Evolutionary conservation across 78 protist species (phyloP).

Genomic region (Corallochytrium limacisporum): DNA sequence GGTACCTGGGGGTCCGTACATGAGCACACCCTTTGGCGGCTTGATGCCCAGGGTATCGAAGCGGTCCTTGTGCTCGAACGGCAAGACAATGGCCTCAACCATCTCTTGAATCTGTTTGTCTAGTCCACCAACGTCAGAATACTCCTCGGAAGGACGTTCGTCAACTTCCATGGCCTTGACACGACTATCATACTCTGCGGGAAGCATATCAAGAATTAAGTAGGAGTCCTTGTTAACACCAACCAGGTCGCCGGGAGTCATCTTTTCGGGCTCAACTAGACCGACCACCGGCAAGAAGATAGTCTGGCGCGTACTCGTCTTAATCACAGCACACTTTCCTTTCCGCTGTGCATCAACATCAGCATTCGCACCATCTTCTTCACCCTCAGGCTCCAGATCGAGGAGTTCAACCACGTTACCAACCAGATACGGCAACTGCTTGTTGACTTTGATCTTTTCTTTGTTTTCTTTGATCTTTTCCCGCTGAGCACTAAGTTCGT

Average conservation of each 20-base stretch:
- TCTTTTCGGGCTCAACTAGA: conserved; percentile 73
- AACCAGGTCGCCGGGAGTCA: conserved; percentile 97
- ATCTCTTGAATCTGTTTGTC: conserved; percentile 94
- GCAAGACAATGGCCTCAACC: conserved; percentile 93
- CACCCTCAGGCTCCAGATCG: conserved; percentile 48
- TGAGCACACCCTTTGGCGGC: conserved; percentile 78
- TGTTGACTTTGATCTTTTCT: conserved; percentile 83
- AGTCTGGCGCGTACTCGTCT: conserved; percentile 87
- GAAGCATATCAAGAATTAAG: conserved; percentile 87
- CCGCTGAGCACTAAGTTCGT: conserved; percentile 35
- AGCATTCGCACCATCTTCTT: conserved; percentile 42
- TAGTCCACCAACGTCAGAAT: conserved; percentile 94
- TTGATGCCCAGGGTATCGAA: conserved; percentile 79
- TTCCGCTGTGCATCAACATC: conserved; percentile 52
- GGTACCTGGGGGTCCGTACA: conserved; percentile 92
- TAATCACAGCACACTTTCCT: conserved; percentile 71
- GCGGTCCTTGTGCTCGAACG: conserved; percentile 83
- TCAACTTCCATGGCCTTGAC: conserved; percentile 99
- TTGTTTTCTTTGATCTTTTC: conserved; percentile 80
- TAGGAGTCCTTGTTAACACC: conserved; percentile 97
- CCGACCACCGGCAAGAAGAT: conserved; percentile 96
- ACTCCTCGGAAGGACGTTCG: conserved; percentile 95
- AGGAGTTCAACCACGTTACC: conserved; percentile 87
- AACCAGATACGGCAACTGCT: conserved; percentile 94
- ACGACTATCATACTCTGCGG: conserved; percentile 94